Conservation (phyloP, 805 yeast genomes). For the Lachancea sp. region DNA sequence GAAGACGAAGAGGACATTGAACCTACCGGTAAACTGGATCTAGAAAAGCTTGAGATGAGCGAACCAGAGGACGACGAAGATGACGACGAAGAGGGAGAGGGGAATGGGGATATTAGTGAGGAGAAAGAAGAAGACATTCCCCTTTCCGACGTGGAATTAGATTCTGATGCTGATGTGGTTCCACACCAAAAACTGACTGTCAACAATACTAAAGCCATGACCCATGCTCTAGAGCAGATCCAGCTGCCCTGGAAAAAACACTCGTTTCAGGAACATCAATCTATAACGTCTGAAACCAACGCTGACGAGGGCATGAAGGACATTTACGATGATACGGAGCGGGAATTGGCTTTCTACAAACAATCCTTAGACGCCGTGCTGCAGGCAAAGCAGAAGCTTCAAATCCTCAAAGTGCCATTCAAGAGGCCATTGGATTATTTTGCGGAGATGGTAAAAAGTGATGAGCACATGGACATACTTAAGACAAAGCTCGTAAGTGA, state of each 20-base stretch:
- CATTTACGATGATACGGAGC: slow-evolving; percentile 89
- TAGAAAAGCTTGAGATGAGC: slow-evolving; percentile 50
- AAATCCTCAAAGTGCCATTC: slow-evolving; percentile 74
- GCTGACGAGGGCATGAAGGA: slow-evolving; percentile 69
- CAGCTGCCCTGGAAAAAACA: slow-evolving; percentile 53
- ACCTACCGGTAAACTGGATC: slow-evolving; percentile 42
- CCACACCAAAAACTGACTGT: slow-evolving; percentile 87
- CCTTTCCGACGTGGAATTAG: slow-evolving; percentile 84
- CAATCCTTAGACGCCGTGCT: slow-evolving; percentile 85
- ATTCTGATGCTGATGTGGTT: slow-evolving; percentile 89
- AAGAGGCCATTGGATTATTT: slow-evolving; percentile 92
- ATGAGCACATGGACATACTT: slow-evolving; percentile 95
- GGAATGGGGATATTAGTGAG: slow-evolving; percentile 37
- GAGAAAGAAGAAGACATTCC: slow-evolving; percentile 77
- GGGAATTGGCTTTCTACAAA: slow-evolving; percentile 91
- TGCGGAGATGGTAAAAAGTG: slow-evolving; percentile 97
- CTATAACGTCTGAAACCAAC: slow-evolving; percentile 53
- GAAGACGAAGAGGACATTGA: slow-evolving; percentile 42
- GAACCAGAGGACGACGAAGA: slow-evolving; percentile 42
- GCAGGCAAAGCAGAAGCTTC: slow-evolving; percentile 58
- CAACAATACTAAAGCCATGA: slow-evolving; percentile 80
- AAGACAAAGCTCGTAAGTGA: slow-evolving; percentile 75
- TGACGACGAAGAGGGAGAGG: slow-evolving; percentile 40
- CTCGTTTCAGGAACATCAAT: slow-evolving; percentile 79
- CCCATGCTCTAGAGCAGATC: slow-evolving; percentile 60